phyloP scores from a whole-genome alignment of 2,329 filamentous ascomycete genomes.

The Colletotrichum neosansevieriae region DNA sequence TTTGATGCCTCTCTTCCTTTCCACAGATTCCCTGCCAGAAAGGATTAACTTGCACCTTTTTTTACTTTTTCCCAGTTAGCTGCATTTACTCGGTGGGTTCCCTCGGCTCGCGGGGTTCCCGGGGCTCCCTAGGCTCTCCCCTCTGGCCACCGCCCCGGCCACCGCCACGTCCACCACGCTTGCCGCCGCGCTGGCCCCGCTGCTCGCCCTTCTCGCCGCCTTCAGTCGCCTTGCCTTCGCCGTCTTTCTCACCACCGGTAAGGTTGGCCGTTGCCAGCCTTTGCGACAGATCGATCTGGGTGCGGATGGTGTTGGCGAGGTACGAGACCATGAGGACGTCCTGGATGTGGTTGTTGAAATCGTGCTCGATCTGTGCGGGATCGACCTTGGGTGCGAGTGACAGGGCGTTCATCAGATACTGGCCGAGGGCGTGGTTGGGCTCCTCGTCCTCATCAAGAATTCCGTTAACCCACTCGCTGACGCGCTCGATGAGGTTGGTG shows the following conservation, averaged over 20 bases:
- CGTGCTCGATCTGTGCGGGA: conserved; percentile 87
- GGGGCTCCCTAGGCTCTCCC: conserved; percentile 55
- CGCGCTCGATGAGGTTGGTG: conserved; percentile 88
- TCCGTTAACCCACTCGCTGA: conserved; percentile 90
- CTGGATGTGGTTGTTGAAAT: conserved; percentile 99
- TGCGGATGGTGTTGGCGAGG: conserved; percentile 97
- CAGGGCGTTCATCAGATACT: conserved; percentile 94
- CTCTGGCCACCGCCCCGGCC: conserved; percentile 63
- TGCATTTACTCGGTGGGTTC: conserved; percentile 53
- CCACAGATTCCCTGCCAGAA: background rate
- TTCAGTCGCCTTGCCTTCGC: conserved; percentile 59
- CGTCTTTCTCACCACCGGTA: conserved; percentile 61
- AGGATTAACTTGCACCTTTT: background rate
- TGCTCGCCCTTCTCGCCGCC: conserved; percentile 59
- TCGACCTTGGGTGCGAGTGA: conserved; percentile 96
- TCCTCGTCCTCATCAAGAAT: conserved; percentile 94
- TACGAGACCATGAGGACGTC: conserved; percentile 98
- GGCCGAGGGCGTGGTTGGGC: conserved; percentile 90
- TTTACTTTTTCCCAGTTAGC: conserved; percentile 35
- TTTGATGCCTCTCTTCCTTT: conserved; percentile 8
- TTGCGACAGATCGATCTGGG: conserved; percentile 98
- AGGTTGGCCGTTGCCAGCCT: conserved; percentile 86
- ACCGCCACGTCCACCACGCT: conserved; percentile 64
- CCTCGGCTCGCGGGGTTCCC: conserved; percentile 57
- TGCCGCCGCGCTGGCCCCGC: conserved; percentile 58